phyloP scores from a whole-genome alignment of 2,329 filamentous ascomycete species.

The Drechslerella stenobrocha region DNA sequence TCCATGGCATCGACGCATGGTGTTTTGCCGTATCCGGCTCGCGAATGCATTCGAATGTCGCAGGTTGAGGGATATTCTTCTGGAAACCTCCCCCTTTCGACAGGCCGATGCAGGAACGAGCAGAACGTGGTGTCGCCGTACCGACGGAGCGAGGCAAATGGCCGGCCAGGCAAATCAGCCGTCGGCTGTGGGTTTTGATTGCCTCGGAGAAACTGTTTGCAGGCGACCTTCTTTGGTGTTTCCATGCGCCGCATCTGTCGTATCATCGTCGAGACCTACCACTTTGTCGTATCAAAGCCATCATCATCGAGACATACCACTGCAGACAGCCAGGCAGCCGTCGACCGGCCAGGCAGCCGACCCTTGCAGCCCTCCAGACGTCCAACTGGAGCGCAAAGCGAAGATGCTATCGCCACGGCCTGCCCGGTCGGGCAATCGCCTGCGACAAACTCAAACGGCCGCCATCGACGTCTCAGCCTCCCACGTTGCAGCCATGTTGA shows the following conservation, averaged over 20 bases:
- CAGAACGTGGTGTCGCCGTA: not conserved
- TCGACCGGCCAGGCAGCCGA: too few relatives aligned
- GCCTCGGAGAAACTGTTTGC: too few relatives aligned
- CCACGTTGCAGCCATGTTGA: constrained; percentile 4
- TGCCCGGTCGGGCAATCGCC: not conserved
- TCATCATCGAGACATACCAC: too few relatives aligned
- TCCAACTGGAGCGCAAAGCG: not conserved
- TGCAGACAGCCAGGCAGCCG: not conserved
- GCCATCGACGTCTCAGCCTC: not conserved
- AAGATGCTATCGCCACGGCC: not conserved
- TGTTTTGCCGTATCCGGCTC: not conserved
- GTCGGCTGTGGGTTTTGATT: too few relatives aligned
- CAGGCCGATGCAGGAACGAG: constrained; percentile 1
- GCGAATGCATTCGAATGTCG: not conserved
- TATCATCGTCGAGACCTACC: too few relatives aligned
- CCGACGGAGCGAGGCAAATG: too few relatives aligned
- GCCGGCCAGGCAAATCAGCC: too few relatives aligned
- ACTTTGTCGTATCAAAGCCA: too few relatives aligned
- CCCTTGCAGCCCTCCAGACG: too few relatives aligned
- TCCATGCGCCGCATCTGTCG: too few relatives aligned
- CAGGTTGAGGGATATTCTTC: constrained; percentile 3
- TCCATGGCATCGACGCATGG: constrained; percentile 2
- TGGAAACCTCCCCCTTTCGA: constrained; percentile 4
- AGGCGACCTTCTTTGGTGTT: too few relatives aligned
- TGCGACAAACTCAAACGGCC: not conserved